Percentiles rank a stretch among this genome's conserved stretches.
These are phyloP conservation scores for Rhodotorula sp. DNA, from an alignment of 1,284 basidiomycete genomes.

Conservation along the genomic window DNA sequence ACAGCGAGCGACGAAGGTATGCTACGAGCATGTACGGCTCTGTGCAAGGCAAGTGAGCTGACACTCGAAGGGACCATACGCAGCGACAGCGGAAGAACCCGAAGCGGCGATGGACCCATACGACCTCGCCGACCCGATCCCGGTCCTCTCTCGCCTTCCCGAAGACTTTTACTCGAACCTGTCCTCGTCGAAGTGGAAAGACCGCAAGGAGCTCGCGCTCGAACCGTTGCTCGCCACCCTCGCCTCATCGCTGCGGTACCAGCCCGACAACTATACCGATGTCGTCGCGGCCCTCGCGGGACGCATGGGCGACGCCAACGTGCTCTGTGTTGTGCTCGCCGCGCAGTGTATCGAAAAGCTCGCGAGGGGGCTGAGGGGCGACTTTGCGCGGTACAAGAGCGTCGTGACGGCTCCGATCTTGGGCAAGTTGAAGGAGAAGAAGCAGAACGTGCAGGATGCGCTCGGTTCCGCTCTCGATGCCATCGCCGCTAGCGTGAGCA, in stretches of 20 bases:
- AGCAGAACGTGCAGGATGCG: slow-evolving; percentile 82
- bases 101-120: slow-evolving; percentile 64
- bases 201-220: slow-evolving; percentile 81
- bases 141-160: slow-evolving; percentile 74
- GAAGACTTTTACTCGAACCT: slow-evolving; percentile 70
- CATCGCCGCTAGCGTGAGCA: slow-evolving; percentile 74
- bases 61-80: neutral
- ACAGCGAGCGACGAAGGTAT: slow-evolving; percentile 15
- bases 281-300: slow-evolving; percentile 73
- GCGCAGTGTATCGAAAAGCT: slow-evolving; percentile 82
- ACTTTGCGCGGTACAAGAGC: slow-evolving; percentile 75
- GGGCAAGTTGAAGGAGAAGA: slow-evolving; percentile 92
- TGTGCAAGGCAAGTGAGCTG: slow-evolving; percentile 4
- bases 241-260: slow-evolving; percentile 64
- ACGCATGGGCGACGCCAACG: slow-evolving; percentile 88
- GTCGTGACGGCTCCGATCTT: slow-evolving; percentile 74
- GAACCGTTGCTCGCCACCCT: slow-evolving; percentile 78
- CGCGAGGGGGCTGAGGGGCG: slow-evolving; percentile 69
- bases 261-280: slow-evolving; percentile 70
- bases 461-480: slow-evolving; percentile 87
- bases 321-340: slow-evolving; percentile 90
- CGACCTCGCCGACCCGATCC: slow-evolving; percentile 77
- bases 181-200: slow-evolving; percentile 95
- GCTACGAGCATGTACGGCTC: neutral
- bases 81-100: slow-evolving; percentile 50